phyloP scores from a whole-genome alignment of 2,329 filamentous ascomycete genomes.

The Fusarium humuli region DNA sequence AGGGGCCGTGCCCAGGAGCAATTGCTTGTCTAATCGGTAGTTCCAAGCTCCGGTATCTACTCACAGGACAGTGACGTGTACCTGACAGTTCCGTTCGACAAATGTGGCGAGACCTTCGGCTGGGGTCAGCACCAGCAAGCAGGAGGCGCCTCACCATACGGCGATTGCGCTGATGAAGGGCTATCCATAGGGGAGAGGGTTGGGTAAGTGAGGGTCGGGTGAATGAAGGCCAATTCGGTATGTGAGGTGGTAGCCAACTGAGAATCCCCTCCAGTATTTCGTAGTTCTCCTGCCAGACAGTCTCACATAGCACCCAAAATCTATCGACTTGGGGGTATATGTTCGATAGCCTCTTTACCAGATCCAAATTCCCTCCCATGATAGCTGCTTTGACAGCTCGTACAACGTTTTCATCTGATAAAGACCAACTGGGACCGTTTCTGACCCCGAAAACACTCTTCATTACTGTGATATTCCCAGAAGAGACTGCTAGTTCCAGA shows the following conservation, averaged over 20 bases:
- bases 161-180: not conserved
- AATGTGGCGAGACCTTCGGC: accelerated
- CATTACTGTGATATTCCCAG: too few relatives aligned
- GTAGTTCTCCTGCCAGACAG: not conserved
- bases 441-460: too few relatives aligned
- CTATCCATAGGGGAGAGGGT: not conserved
- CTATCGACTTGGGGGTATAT: not conserved
- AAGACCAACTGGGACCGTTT: too few relatives aligned
- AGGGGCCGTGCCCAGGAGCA: accelerated
- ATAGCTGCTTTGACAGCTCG: too few relatives aligned
- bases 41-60: too few relatives aligned
- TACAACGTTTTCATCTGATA: too few relatives aligned
- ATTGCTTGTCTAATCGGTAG: not conserved
- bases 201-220: too few relatives aligned
- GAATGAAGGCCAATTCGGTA: too few relatives aligned
- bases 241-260: too few relatives aligned
- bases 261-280: not conserved
- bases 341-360: not conserved
- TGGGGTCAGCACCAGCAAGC: not conserved
- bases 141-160: not conserved
- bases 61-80: too few relatives aligned
- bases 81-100: too few relatives aligned
- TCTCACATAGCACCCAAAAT: not conserved
- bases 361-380: accelerated
- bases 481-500: too few relatives aligned